These are phyloP conservation scores for Henckelia pumila DNA, from an alignment of 257 asterid genomes.

Conservation along the genomic window DNA sequence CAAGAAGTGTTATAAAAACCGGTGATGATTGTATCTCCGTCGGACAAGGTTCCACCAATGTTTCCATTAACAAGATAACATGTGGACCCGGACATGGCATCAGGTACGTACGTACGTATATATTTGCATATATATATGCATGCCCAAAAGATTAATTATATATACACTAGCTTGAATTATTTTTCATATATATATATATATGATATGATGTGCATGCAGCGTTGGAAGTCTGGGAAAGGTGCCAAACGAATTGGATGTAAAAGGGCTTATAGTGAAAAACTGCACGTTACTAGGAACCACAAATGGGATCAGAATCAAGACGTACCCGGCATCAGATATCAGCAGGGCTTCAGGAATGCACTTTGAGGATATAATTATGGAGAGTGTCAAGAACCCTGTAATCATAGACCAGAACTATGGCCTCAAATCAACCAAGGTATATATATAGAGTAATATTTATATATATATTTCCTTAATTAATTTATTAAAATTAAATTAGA, in stretches of 20 bases:
- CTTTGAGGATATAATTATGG: conserved; percentile 48
- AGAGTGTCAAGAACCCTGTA: conserved; percentile 54
- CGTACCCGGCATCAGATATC: conserved; percentile 43
- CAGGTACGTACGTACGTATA: too few species aligned
- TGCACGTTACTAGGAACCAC: conserved; percentile 53
- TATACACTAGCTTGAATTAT: too few species aligned
- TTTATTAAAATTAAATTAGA: too few species aligned
- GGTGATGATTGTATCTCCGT: conserved; percentile 69
- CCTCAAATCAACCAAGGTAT: conserved; percentile 37
- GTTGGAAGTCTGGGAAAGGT: conserved; percentile 69
- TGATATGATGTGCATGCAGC: too few species aligned
- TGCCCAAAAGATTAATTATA: too few species aligned
- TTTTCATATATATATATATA: too few species aligned
- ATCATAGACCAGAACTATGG: conserved; percentile 56
- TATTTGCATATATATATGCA: too few species aligned
- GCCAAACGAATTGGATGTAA: conserved; percentile 44
- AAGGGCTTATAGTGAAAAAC: conserved; percentile 51
- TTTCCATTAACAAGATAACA: conserved; percentile 42
- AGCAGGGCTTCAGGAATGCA: conserved; percentile 49
- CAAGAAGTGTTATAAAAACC: conserved; percentile 40
- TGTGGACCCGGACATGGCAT: conserved; percentile 80
- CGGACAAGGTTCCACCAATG: conserved; percentile 54
- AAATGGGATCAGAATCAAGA: conserved; percentile 65
- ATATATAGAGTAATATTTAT: too few species aligned
- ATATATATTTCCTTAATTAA: too few species aligned